Evolutionary conservation across 2,329 filamentous ascomycete species (phyloP).

Genomic region (Colletotrichum navitas): DNA sequence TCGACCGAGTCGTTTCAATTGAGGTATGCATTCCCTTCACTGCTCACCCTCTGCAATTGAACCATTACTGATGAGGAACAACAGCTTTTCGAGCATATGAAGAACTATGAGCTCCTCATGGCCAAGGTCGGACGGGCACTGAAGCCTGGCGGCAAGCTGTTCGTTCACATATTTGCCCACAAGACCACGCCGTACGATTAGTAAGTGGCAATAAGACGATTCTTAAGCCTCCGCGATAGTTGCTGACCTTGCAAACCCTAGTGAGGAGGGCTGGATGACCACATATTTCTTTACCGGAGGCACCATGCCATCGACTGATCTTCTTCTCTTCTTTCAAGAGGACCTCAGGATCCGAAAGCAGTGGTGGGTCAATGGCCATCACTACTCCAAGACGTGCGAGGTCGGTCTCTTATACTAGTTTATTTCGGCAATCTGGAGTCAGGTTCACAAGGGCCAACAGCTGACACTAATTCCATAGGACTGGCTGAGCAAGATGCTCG

Average conservation of each 20-base stretch:
- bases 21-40: constrained; percentile 53
- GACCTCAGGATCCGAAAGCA: constrained; percentile 71
- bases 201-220: constrained; percentile 3
- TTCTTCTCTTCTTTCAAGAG: constrained; percentile 75
- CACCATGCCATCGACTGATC: constrained; percentile 77
- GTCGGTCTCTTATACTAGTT: constrained; percentile 51
- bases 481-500: constrained; percentile 72
- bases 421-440: background rate
- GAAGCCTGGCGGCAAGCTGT: constrained; percentile 74
- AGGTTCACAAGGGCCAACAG: background rate
- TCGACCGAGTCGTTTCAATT: constrained; percentile 76
- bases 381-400: constrained; percentile 79
- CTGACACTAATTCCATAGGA: constrained; percentile 54
- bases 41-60: constrained; percentile 3
- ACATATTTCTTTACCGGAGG: constrained; percentile 80
- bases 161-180: constrained; percentile 78
- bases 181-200: constrained; percentile 76
- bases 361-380: constrained; percentile 78
- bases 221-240: background rate
- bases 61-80: background rate
- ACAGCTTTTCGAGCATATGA: constrained; percentile 81
- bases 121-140: constrained; percentile 71
- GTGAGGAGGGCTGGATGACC: constrained; percentile 79
- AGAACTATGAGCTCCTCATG: constrained; percentile 78
- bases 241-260: constrained; percentile 5